Evolutionary conservation across 768 basidiomycete species (phyloP).

Genomic region (Mycena pura): DNA sequence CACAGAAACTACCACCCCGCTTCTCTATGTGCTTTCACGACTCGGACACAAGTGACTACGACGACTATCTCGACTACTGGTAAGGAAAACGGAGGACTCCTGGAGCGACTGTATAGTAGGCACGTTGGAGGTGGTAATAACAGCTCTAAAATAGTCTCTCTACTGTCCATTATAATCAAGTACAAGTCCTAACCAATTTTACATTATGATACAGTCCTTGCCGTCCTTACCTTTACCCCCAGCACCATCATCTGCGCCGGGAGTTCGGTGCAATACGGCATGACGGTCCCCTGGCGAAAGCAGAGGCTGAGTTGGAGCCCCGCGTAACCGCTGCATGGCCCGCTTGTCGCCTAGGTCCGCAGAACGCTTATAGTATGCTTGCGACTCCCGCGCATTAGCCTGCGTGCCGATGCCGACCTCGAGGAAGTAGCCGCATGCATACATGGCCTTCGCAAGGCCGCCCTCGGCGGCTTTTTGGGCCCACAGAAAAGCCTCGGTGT

Average conservation of each 20-base stretch:
- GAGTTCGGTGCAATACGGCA: constrained; percentile 66
- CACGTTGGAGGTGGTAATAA: neutral
- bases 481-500: constrained; percentile 98
- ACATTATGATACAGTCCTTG: constrained; percentile 92
- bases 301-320: constrained; percentile 59
- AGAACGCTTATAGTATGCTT: constrained; percentile 86
- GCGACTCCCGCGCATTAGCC: constrained; percentile 72
- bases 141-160: constrained; percentile 17
- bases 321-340: constrained; percentile 81
- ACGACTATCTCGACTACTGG: neutral
- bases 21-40: no score
- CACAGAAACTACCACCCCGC: neutral
- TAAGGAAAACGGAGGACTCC: neutral
- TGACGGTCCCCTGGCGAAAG: constrained; percentile 66
- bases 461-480: constrained; percentile 93
- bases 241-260: constrained; percentile 41
- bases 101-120: neutral
- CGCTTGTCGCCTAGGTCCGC: constrained; percentile 95
- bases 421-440: constrained; percentile 96
- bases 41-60: neutral
- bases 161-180: constrained; percentile 20
- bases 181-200: constrained; percentile 32
- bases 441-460: constrained; percentile 94
- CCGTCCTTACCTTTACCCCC: constrained; percentile 63
- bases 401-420: constrained; percentile 92